These are phyloP conservation scores for Metschnikowia peoriensis DNA, from an alignment of 805 yeast species.

Conservation along the genomic window DNA sequence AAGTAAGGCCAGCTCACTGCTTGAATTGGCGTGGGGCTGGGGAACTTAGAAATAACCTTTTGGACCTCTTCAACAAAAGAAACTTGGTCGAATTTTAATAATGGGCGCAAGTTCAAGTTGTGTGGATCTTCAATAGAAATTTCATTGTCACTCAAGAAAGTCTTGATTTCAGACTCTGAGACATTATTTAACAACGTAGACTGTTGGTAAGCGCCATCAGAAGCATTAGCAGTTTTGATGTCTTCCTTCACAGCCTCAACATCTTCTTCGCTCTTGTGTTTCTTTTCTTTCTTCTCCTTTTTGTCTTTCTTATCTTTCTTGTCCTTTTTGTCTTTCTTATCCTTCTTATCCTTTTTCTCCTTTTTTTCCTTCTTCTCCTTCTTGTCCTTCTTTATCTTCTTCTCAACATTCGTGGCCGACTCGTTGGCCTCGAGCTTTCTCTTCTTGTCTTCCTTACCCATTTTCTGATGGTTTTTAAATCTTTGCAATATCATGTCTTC, in stretches of 20 bases:
- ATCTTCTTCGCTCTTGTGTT: conserved; percentile 26
- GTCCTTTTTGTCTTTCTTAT: conserved; percentile 24
- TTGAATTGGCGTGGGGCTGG: conserved; percentile 95
- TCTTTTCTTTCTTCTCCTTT: conserved; percentile 29
- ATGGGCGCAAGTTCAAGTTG: conserved; percentile 56
- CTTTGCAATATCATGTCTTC: background rate
- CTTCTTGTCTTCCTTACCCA: conserved; percentile 28
- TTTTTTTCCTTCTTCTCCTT: conserved; percentile 19
- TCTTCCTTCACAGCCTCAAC: background rate
- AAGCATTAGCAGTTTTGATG: conserved; percentile 1
- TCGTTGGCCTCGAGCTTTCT: conserved; percentile 27
- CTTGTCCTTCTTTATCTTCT: conserved; percentile 32
- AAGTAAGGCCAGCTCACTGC: conserved; percentile 93
- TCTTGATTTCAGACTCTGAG: conserved; percentile 56
- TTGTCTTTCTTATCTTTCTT: conserved; percentile 23
- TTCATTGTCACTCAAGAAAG: conserved; percentile 67
- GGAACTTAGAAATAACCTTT: conserved; percentile 65
- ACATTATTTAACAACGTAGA: conserved; percentile 37
- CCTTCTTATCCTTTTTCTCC: conserved; percentile 18
- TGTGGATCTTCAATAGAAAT: conserved; percentile 76
- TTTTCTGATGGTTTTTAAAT: background rate
- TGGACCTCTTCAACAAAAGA: conserved; percentile 52
- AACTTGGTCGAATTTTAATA: conserved; percentile 64
- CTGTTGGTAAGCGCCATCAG: conserved; percentile 32
- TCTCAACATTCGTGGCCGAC: conserved; percentile 30